Percentiles rank a stretch among this genome's conserved stretches.
Conservation (phyloP, 345 rosid species). For the Pistacia atlantica region DNA sequence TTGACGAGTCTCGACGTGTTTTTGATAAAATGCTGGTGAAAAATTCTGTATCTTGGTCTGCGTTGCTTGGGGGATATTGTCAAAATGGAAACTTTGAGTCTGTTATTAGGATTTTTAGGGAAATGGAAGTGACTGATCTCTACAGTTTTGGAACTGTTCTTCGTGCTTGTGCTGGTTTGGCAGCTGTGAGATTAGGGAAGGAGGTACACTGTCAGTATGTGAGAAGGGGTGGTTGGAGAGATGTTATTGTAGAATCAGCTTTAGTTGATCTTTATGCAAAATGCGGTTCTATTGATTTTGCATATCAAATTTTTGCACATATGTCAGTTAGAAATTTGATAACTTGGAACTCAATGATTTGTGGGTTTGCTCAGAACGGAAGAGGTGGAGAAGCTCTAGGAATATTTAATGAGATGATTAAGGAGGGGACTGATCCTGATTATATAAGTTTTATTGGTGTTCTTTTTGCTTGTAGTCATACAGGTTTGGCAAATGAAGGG, state of each 20-base stretch:
- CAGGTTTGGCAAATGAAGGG: constrained; percentile 77
- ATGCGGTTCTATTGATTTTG: constrained; percentile 74
- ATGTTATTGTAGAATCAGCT: constrained; percentile 85
- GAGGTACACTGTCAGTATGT: constrained; percentile 90
- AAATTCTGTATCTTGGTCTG: constrained; percentile 82
- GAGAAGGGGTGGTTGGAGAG: constrained; percentile 67
- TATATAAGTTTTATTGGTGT: constrained; percentile 77
- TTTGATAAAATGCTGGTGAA: constrained; percentile 67
- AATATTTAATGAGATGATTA: constrained; percentile 60
- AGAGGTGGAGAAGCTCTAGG: constrained; percentile 63
- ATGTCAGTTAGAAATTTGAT: constrained; percentile 65
- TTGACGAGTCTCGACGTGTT: constrained; percentile 54
- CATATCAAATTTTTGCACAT: constrained; percentile 45
- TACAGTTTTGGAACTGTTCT: constrained; percentile 85
- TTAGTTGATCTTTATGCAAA: constrained; percentile 88
- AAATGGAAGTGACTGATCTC: constrained; percentile 55
- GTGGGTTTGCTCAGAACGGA: constrained; percentile 90
- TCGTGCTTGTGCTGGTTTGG: constrained; percentile 85
- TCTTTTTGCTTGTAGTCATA: constrained; percentile 82
- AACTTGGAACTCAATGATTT: constrained; percentile 87
- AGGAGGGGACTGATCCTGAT: constrained; percentile 67
- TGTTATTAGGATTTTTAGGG: constrained; percentile 64
- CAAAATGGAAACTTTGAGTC: constrained; percentile 62
- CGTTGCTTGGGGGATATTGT: constrained; percentile 82
- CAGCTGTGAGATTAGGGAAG: constrained; percentile 72